Conservation (phyloP, 2,329 filamentous ascomycete genomes). For the Diaporthe nobilis region DNA sequence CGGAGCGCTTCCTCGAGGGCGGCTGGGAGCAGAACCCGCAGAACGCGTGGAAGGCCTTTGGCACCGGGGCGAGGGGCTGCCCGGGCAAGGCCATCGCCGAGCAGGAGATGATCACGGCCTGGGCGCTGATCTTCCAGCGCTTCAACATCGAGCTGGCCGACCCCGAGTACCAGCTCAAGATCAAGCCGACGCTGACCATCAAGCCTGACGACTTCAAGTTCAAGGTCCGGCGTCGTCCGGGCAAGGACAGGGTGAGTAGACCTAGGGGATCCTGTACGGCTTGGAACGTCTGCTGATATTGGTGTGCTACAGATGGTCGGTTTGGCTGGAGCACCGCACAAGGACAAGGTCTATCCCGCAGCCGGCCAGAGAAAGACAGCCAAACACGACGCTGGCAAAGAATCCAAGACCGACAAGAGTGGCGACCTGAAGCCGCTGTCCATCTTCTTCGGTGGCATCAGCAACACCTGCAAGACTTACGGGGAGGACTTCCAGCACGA, state of each 20-base stretch:
- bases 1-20: conserved; percentile 43
- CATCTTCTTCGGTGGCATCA: conserved; percentile 70
- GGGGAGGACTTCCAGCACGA: conserved; percentile 64
- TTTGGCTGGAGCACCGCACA: conserved; percentile 31
- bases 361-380: not conserved
- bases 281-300: not conserved
- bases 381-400: not conserved
- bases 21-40: conserved; percentile 46
- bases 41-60: conserved; percentile 57
- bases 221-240: conserved; percentile 43
- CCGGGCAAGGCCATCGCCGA: conserved; percentile 60
- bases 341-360: conserved; percentile 28
- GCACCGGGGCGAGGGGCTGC: conserved; percentile 58
- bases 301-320: conserved; percentile 6
- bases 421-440: conserved; percentile 59
- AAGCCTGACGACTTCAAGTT: conserved; percentile 52
- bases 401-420: conserved; percentile 19
- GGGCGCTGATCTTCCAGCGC: conserved; percentile 59
- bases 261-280: not conserved
- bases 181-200: conserved; percentile 60
- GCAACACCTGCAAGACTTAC: conserved; percentile 70
- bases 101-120: conserved; percentile 58
- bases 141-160: conserved; percentile 60
- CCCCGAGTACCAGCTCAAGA: conserved; percentile 57
- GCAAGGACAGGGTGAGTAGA: conserved; percentile 39